These are phyloP conservation scores for Harringtonia aguacate DNA, from an alignment of 2,329 filamentous ascomycete species.

Conservation along the genomic window DNA sequence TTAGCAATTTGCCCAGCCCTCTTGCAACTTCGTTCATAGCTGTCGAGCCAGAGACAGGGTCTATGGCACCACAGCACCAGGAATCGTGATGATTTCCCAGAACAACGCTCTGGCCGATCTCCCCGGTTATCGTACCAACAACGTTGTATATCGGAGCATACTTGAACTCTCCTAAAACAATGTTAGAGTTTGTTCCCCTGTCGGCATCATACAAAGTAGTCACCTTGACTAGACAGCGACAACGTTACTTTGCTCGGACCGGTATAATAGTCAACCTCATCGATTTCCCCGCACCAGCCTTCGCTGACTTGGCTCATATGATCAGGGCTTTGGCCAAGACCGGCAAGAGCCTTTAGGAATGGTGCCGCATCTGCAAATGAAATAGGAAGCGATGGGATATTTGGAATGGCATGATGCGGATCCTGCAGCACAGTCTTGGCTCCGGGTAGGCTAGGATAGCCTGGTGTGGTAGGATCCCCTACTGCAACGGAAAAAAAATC, in stretches of 20 bases:
- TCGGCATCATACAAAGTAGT: background rate
- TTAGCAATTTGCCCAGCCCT: conserved; percentile 57
- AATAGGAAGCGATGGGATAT: conserved; percentile 5
- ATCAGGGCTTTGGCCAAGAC: background rate
- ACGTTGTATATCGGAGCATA: background rate
- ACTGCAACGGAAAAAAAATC: conserved; percentile 1
- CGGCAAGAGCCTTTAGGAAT: conserved; percentile 1
- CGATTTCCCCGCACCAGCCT: background rate
- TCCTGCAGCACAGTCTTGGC: background rate
- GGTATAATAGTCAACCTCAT: background rate
- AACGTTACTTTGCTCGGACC: background rate
- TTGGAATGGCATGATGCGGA: conserved; percentile 1
- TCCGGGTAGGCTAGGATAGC: background rate
- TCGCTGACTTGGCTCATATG: background rate
- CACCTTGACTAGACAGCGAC: background rate
- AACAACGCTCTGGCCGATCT: background rate
- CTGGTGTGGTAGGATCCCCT: background rate
- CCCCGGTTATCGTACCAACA: background rate
- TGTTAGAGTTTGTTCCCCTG: too few relatives aligned
- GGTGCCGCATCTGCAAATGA: conserved; percentile 10
- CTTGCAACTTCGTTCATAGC: conserved; percentile 65
- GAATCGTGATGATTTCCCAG: background rate
- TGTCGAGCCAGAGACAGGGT: conserved; percentile 68
- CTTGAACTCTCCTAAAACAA: background rate
- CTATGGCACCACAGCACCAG: conserved; percentile 3